A percentile compares a stretch with the other conserved stretches of the same genome.
Conservation (phyloP, 331 rosid species). For the Pyracantha coccinea region DNA sequence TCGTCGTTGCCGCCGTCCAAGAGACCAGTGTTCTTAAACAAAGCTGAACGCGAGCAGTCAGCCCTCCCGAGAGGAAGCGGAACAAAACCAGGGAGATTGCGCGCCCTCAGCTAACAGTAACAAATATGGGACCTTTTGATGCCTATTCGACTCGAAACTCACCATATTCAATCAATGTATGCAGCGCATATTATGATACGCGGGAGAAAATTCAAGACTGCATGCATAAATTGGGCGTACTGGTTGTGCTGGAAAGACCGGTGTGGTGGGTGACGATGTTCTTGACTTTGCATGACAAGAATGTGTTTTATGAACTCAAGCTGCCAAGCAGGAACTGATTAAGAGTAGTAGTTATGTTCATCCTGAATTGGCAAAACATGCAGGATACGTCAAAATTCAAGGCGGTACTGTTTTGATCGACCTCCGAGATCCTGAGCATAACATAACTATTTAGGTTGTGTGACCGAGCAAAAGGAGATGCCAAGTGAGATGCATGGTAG, state of each 20-base stretch:
- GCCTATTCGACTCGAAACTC: too few species aligned
- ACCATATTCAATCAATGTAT: conserved; percentile 6
- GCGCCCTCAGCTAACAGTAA: too few species aligned
- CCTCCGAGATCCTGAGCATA: conserved; percentile 45
- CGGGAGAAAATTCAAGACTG: conserved; percentile 69
- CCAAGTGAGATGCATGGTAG: too few species aligned
- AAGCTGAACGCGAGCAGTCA: too few species aligned
- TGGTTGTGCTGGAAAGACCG: conserved; percentile 80
- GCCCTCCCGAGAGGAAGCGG: too few species aligned
- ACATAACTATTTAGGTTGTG: conserved; percentile 31
- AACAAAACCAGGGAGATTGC: too few species aligned
- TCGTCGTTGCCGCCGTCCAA: neutral
- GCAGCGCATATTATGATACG: conserved; percentile 39
- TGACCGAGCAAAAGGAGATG: too few species aligned
- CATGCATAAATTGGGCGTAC: conserved; percentile 81
- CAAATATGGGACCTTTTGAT: too few species aligned
- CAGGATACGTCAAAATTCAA: conserved; percentile 49
- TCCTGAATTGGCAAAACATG: conserved; percentile 36
- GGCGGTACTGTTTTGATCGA: conserved; percentile 57
- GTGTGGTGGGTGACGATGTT: conserved; percentile 66
- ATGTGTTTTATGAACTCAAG: conserved; percentile 75
- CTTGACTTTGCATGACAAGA: conserved; percentile 54
- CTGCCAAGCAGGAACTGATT: conserved; percentile 31
- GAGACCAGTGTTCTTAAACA: too few species aligned
- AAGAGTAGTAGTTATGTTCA: conserved; percentile 35